Evolutionary conservation across 345 rosid species (phyloP), one percentile per base, ranked within the genome.

Genomic region (Gossypium raimondii): DNA sequence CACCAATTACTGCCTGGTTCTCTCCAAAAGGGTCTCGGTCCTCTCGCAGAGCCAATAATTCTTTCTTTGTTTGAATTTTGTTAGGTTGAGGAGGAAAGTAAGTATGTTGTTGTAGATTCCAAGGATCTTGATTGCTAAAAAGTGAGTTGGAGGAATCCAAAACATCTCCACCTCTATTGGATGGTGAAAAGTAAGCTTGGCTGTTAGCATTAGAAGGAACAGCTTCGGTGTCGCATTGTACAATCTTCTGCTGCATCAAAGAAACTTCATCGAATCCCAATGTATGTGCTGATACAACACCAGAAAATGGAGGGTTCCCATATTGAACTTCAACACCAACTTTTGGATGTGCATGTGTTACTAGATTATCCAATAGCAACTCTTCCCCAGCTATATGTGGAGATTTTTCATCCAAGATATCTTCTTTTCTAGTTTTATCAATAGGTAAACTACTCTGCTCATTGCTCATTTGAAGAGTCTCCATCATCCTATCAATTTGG

Each of bases 121-220:
- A 89, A 60, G 90, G 97, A 78, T 89, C 90, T 82, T 89, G 93
- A 79, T 81, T 82, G 79, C 86, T 84, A 79, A 86, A 91, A 69
- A 89, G 80, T n/a, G 92, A 87, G 55, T 85, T 81, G 9, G 93
- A 83, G 20, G 86, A 85, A 75, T 85, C 89, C 73, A 69, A 86
- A 55, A 78, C 70, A 73, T 82, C 87, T 56, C 72, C 82, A 55
- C 45, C 75, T 67, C 63, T 62, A 67, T 72, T 22, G 14, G 78
- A 61, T 78, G 85, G 77, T 71, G 85, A 72, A 17, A 72, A 47
- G 59, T 78, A 82, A 50, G 72, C 43, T 25, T 62, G 70, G 38
- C 24, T 11, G 56, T 74, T 67, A 69, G 75, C 78, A 78, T 68
- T 70, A 27, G 29, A 53, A 17, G 79, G 61, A 51, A 73, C 29